phyloP scores from a whole-genome alignment of 257 asterid genomes.

The Scutellaria galericulata region DNA sequence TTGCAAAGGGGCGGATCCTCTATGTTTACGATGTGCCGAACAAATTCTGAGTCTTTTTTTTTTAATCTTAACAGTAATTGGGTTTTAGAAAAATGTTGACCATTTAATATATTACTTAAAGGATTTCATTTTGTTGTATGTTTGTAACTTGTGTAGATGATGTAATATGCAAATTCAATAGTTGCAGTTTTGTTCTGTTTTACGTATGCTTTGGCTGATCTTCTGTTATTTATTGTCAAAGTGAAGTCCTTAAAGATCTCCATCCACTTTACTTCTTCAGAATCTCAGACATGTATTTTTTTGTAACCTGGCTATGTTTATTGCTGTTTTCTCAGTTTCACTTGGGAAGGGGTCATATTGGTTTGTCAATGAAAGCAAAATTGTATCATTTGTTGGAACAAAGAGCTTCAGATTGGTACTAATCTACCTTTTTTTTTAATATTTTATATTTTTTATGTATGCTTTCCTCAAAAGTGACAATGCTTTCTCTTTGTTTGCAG shows the following conservation, averaged over 20 bases:
- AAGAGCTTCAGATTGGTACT: constrained; percentile 77
- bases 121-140: constrained; percentile 22
- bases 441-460: neutral
- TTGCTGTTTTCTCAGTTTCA: constrained; percentile 64
- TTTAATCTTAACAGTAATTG: neutral
- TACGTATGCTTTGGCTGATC: constrained; percentile 2
- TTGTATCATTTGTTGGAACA: constrained; percentile 70
- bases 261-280: neutral
- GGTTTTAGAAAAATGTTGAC: neutral
- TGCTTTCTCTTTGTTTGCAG: constrained; percentile 49
- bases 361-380: constrained; percentile 74
- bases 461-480: constrained; percentile 24
- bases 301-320: constrained; percentile 21
- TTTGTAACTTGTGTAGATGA: neutral
- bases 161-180: constrained; percentile 6
- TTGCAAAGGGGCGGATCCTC: constrained; percentile 5
- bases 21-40: constrained; percentile 5
- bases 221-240: constrained; percentile 18
- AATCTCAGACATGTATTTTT: constrained; percentile 22
- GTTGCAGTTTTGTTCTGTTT: constrained; percentile 21
- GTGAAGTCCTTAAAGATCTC: constrained; percentile 3
- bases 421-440: constrained; percentile 19
- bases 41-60: neutral
- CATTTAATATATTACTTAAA: neutral
- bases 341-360: constrained; percentile 97